Percentiles rank a stretch among this genome's conserved stretches.
Evolutionary conservation across 2,329 filamentous ascomycete genomes (phyloP).

Genomic region (Xylaria digitata): DNA sequence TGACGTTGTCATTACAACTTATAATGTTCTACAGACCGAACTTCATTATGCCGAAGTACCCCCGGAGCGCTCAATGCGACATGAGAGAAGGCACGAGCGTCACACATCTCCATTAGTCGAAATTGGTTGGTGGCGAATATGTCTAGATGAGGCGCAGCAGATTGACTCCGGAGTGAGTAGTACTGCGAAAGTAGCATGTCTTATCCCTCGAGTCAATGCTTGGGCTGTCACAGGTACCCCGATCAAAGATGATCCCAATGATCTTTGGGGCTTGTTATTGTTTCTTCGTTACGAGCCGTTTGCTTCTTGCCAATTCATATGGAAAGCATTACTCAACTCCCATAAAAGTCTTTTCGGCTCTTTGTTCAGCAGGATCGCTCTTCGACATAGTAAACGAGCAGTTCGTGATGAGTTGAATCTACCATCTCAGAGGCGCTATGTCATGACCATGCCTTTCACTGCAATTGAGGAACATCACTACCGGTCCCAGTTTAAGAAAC

Average conservation of each 20-base stretch:
- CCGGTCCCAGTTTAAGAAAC: conserved; percentile 76
- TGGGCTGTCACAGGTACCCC: conserved; percentile 96
- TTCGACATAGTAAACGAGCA: conserved; percentile 87
- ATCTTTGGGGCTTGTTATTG: conserved; percentile 81
- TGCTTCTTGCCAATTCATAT: conserved; percentile 70
- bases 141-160: conserved; percentile 87
- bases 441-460: conserved; percentile 91
- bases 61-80: conserved; percentile 75
- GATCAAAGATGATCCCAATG: conserved; percentile 79
- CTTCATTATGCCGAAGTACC: conserved; percentile 79
- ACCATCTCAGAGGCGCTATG: conserved; percentile 84
- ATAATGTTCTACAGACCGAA: conserved; percentile 79
- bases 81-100: conserved; percentile 72
- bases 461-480: conserved; percentile 94
- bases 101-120: conserved; percentile 80
- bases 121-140: conserved; percentile 88
- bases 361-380: conserved; percentile 77
- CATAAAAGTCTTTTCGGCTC: conserved; percentile 73
- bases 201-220: conserved; percentile 84
- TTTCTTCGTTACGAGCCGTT: conserved; percentile 86
- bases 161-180: conserved; percentile 88
- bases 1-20: conserved; percentile 73
- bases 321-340: conserved; percentile 72
- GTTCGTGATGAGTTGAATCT: conserved; percentile 82
- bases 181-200: conserved; percentile 81